phyloP scores from a whole-genome alignment of 192 early-diverging fungal genomes.

The Lobosporangium transversale region DNA sequence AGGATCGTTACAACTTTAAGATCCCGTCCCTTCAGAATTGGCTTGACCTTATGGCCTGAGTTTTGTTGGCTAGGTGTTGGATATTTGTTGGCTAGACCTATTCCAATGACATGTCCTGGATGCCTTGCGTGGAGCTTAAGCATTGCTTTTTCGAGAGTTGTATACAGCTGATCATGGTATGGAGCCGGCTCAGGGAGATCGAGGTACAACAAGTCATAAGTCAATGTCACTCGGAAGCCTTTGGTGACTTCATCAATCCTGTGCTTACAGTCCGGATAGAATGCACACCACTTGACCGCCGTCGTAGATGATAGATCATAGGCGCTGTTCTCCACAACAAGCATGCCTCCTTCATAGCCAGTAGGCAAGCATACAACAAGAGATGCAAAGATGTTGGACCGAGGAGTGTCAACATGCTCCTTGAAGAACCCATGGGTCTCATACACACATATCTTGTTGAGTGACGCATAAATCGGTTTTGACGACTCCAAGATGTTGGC shows the following conservation, averaged over 20 bases:
- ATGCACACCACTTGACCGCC: constrained; percentile 12
- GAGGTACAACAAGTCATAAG: constrained; percentile 8
- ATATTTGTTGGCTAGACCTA: constrained; percentile 6
- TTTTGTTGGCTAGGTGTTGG: neutral
- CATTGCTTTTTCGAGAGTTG: neutral
- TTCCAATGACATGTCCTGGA: constrained; percentile 7
- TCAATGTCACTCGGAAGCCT: constrained; percentile 9
- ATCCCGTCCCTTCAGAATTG: constrained; percentile 11
- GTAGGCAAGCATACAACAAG: constrained; percentile 13
- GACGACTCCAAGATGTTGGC: constrained; percentile 6
- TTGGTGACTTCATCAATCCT: constrained; percentile 16
- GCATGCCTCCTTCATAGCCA: constrained; percentile 7
- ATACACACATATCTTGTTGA: constrained; percentile 17
- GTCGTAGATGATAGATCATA: neutral
- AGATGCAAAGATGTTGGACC: constrained; percentile 8
- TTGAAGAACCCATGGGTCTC: constrained; percentile 16
- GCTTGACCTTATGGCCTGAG: neutral
- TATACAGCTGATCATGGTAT: constrained; percentile 4
- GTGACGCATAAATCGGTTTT: constrained; percentile 8
- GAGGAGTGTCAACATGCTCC: constrained; percentile 9
- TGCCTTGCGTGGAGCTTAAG: neutral
- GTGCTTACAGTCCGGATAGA: constrained; percentile 11
- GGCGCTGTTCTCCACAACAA: neutral
- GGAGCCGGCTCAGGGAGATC: constrained; percentile 6
- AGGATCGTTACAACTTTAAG: constrained; percentile 4